Conservation (phyloP, 768 basidiomycete genomes). For the Amanita thiersii region DNA sequence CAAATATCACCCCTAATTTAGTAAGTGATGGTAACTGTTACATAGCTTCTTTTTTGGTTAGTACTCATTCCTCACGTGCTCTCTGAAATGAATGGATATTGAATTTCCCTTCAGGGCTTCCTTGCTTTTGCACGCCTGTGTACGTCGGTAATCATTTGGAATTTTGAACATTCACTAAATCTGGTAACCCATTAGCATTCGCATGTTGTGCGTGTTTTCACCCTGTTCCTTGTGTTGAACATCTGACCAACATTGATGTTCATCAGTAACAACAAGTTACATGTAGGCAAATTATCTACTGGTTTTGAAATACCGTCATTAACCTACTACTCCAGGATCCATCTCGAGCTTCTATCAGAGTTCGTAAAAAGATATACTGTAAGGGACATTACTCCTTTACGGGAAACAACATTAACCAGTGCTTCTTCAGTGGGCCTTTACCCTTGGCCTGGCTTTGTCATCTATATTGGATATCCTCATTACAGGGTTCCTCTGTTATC, state of each 20-base stretch:
- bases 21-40: too few relatives aligned
- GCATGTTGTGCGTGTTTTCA: constrained; percentile 16
- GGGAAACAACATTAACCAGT: neutral
- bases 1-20: neutral
- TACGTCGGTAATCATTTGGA: too few relatives aligned
- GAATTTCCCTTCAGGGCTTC: constrained; percentile 12
- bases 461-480: constrained; percentile 42
- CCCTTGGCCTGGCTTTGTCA: constrained; percentile 41
- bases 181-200: constrained; percentile 13
- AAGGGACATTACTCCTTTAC: constrained; percentile 11
- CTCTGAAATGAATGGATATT: neutral
- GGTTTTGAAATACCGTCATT: too few relatives aligned
- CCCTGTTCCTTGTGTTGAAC: neutral
- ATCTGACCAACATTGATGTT: neutral
- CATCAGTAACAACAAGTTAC: constrained; percentile 20
- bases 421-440: constrained; percentile 38
- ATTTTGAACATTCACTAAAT: too few relatives aligned
- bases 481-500: constrained; percentile 33
- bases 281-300: constrained; percentile 19
- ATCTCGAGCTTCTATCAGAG: constrained; percentile 18
- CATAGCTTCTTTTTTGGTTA: too few relatives aligned
- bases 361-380: constrained; percentile 16
- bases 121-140: constrained; percentile 25
- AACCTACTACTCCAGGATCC: too few relatives aligned
- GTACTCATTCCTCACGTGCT: too few relatives aligned